Conservation (phyloP, 2,329 filamentous ascomycete genomes). For the Neonectria magnoliae region DNA sequence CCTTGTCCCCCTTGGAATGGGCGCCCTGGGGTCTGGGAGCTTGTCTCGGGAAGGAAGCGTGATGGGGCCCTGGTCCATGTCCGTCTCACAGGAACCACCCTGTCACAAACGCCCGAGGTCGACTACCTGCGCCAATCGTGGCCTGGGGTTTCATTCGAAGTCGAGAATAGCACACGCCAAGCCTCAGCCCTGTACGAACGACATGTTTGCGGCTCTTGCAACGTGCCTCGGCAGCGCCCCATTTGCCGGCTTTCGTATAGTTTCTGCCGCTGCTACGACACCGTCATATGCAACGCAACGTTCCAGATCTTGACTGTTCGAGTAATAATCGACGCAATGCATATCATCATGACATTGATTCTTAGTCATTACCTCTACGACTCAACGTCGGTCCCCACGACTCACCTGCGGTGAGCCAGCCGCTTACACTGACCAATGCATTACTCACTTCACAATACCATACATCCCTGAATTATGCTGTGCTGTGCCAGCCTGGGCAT, state of each 20-base stretch:
- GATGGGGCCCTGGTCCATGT: constrained; percentile 17
- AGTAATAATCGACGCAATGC: background rate
- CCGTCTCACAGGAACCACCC: constrained; percentile 21
- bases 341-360: background rate
- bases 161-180: constrained; percentile 29
- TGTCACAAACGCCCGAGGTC: constrained; percentile 11
- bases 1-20: background rate
- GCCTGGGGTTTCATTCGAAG: constrained; percentile 1
- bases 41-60: constrained; percentile 25
- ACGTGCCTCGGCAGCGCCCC: constrained; percentile 10
- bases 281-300: background rate
- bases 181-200: constrained; percentile 14
- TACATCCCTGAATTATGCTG: background rate
- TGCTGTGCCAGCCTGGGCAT: background rate
- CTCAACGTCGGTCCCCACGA: background rate
- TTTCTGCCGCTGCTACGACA: background rate
- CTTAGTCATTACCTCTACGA: background rate
- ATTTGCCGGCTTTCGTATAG: background rate
- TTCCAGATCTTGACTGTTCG: background rate
- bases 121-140: constrained; percentile 23
- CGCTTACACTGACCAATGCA: background rate
- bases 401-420: background rate
- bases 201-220: constrained; percentile 7
- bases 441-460: background rate
- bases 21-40: background rate